Conservation (phyloP, 768 basidiomycete species). For the Mycena alexandri region DNA sequence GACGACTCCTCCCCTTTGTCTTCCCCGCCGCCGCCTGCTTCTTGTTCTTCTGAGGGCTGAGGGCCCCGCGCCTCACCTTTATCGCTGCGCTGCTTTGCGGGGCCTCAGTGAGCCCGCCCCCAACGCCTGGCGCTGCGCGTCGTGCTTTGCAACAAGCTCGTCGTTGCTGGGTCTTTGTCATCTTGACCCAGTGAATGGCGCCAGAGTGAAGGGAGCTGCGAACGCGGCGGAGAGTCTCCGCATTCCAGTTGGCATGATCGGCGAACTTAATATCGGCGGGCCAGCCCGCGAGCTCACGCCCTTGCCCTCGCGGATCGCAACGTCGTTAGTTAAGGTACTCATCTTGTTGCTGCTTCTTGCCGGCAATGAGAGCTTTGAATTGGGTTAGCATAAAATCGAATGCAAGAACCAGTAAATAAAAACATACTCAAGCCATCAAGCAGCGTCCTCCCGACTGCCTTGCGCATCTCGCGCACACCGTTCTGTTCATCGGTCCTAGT, state of each 20-base stretch:
- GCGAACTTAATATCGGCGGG: background rate
- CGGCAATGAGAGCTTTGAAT: background rate
- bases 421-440: background rate
- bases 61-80: background rate
- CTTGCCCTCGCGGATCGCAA: background rate
- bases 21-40: too few relatives aligned
- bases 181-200: background rate
- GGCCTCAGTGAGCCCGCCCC: background rate
- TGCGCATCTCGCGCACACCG: background rate
- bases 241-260: background rate
- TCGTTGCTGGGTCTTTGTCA: slow-evolving; percentile 1
- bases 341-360: background rate
- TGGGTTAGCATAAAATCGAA: background rate
- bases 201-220: background rate
- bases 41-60: background rate
- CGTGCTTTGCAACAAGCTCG: background rate
- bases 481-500: background rate
- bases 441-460: background rate
- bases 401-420: background rate
- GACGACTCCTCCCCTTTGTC: too few relatives aligned
- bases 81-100: background rate
- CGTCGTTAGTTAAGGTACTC: background rate
- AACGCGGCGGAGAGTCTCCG: background rate
- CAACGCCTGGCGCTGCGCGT: background rate
- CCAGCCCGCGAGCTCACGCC: background rate